A percentile compares a stretch with the other conserved stretches of the same genome.
Evolutionary conservation across 164 flowering plant species (phyloP).

Genomic region (Taxillus chinensis): DNA sequence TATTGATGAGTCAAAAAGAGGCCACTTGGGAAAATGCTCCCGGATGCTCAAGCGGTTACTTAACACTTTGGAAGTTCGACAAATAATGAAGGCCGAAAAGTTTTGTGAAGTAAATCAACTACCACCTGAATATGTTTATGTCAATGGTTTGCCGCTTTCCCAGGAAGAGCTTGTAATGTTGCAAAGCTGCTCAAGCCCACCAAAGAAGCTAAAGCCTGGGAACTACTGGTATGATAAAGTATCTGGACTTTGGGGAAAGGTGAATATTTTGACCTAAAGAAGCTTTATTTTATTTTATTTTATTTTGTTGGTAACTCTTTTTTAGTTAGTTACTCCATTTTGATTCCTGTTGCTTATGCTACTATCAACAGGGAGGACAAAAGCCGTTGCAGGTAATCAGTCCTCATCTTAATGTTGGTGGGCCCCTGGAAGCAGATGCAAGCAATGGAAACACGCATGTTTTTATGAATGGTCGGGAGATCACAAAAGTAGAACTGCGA

Average conservation of each 20-base stretch:
- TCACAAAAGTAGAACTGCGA: slow-evolving; percentile 74
- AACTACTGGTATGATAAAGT: slow-evolving; percentile 98
- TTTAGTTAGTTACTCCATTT: slow-evolving; percentile 4
- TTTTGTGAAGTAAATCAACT: slow-evolving; percentile 80
- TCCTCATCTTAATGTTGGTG: slow-evolving; percentile 84
- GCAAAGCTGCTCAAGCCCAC: slow-evolving; percentile 80
- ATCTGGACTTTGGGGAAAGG: slow-evolving; percentile 99
- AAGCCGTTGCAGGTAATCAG: slow-evolving; percentile 77
- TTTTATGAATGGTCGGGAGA: slow-evolving; percentile 84
- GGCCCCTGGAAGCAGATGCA: slow-evolving; percentile 52
- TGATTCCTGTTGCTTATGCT: slow-evolving; percentile 12
- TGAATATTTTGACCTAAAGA: slow-evolving; percentile 17
- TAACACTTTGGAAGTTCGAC: slow-evolving; percentile 60
- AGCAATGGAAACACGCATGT: slow-evolving; percentile 92
- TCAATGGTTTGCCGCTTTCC: slow-evolving; percentile 72
- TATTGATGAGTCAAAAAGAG: slow-evolving; percentile 71
- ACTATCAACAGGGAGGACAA: slow-evolving; percentile 69
- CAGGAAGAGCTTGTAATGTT: slow-evolving; percentile 65
- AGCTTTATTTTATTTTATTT: neutral
- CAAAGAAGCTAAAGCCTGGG: slow-evolving; percentile 85
- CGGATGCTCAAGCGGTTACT: slow-evolving; percentile 74
- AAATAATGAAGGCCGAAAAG: slow-evolving; percentile 84
- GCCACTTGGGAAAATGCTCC: slow-evolving; percentile 78
- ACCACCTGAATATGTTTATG: slow-evolving; percentile 65
- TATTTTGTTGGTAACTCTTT: neutral